Base-by-base conservation (phyloP, 2,329 filamentous ascomycete species). In the Monosporascus cannonballus region DNA sequence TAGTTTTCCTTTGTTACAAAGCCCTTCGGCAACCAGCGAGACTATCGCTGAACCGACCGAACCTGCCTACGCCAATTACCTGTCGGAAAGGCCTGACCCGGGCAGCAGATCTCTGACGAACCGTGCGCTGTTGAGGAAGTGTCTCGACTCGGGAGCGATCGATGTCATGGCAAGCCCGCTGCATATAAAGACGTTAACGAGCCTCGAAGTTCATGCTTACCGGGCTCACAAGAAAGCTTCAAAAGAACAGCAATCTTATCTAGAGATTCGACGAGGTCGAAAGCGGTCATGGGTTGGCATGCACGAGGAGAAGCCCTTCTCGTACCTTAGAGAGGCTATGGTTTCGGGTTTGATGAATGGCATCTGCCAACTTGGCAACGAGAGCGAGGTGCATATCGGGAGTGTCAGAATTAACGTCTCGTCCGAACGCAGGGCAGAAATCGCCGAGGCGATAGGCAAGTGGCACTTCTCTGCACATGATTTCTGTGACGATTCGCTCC, bases 251-350 rank as follows among this genome's bases (percentile, higher is more conserved):
- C 80, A 86, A 54, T 82, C 84, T 18, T 79, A 91, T 56, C 67
- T 91, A 52, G 86, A 88, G 54, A 76, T 87, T 54, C 87, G 86
- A 64, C 84, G 86, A 60, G 84, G 86, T 45, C 81, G 91, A 51
- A 95, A 95, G 69, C 83, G 90, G 50, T 96, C 92, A 0, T 96
- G 92, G 92, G 90, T 96, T 42, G 91, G 92, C 25, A 80, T 95
- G 11, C 83, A 89, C 64, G 89, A 93, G 60, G 83, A 90, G 61
- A 87, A 92, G 67, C 90, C 91, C 1, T 96, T 91, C 72, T 86
- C 90, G 17, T 96, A 96, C 71, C 73, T 96, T 51, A 81, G 92
- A 55, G 92, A 96, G 72, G 89, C 89, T 48, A 96, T 96, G 90
- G 92, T 96, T 5, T 94, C 90, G 1, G 86, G 86, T 52, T 78